phyloP scores from a whole-genome alignment of 192 early-diverging fungal genomes.

The Entophlyctis luteolus region DNA sequence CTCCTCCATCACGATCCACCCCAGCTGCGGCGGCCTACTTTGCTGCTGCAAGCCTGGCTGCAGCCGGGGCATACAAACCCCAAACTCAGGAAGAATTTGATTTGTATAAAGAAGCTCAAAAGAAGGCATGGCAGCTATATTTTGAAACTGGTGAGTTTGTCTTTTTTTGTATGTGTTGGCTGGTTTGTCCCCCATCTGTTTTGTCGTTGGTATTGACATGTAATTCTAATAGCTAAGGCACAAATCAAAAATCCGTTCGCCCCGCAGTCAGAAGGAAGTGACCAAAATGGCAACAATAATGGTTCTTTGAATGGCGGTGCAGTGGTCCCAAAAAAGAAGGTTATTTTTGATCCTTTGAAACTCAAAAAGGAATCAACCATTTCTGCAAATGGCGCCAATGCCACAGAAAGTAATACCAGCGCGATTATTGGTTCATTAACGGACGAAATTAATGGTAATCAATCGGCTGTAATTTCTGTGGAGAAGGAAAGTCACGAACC shows the following conservation, averaged over 20 bases:
- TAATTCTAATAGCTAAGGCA: constrained; percentile 7
- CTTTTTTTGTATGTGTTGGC: background rate
- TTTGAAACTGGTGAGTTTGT: background rate
- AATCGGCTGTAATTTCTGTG: background rate
- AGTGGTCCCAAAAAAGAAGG: background rate
- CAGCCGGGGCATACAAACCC: background rate
- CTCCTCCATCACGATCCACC: too few relatives aligned
- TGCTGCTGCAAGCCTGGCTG: background rate
- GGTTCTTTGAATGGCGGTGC: background rate
- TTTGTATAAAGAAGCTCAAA: constrained; percentile 7
- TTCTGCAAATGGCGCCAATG: background rate
- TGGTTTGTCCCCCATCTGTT: too few relatives aligned
- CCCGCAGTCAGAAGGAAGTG: background rate
- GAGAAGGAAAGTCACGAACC: background rate
- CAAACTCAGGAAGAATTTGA: background rate
- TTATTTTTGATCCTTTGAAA: constrained; percentile 14
- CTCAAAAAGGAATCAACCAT: background rate
- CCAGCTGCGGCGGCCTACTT: too few relatives aligned
- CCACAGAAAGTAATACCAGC: background rate
- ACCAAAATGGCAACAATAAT: background rate
- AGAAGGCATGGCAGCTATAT: constrained; percentile 5
- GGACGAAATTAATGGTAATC: background rate
- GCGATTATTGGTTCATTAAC: background rate
- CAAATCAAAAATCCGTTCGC: constrained; percentile 6
- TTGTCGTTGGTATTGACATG: background rate